These are phyloP conservation scores for Mayamaea pseudoterrestris DNA, from an alignment of 108 stramenopile genomes.

Conservation along the genomic window DNA sequence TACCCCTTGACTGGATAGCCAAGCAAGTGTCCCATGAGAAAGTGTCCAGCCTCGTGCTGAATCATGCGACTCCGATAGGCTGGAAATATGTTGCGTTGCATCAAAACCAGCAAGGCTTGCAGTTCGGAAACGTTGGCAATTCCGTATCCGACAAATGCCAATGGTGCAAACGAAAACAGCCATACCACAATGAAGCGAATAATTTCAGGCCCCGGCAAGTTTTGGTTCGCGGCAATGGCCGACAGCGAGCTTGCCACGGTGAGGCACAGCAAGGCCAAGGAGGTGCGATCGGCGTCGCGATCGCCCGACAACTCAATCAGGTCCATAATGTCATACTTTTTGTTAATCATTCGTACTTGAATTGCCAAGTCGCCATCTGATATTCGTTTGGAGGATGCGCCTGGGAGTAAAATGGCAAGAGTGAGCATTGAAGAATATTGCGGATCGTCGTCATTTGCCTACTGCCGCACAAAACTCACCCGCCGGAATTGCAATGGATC, in stretches of 20 bases:
- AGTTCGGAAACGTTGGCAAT: slow-evolving; percentile 57
- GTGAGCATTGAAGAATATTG: too few species aligned
- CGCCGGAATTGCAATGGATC: too few species aligned
- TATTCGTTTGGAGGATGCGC: slow-evolving; percentile 44
- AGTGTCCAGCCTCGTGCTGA: slow-evolving; percentile 83
- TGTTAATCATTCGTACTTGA: slow-evolving; percentile 63
- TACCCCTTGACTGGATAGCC: slow-evolving; percentile 64
- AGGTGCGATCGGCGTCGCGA: slow-evolving; percentile 65
- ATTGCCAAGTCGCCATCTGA: slow-evolving; percentile 79
- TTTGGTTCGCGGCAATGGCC: slow-evolving; percentile 52
- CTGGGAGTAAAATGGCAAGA: too few species aligned
- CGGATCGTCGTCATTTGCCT: too few species aligned
- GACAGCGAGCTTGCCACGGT: slow-evolving; percentile 40
- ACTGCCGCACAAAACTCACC: too few species aligned
- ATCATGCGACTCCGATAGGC: slow-evolving; percentile 66
- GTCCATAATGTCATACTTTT: slow-evolving; percentile 63
- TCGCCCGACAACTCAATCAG: slow-evolving; percentile 75
- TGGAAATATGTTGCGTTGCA: slow-evolving; percentile 66
- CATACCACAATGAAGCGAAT: slow-evolving; percentile 64
- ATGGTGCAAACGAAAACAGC: slow-evolving; percentile 60
- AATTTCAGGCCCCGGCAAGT: slow-evolving; percentile 62
- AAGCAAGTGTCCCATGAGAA: slow-evolving; percentile 61
- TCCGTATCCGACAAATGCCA: slow-evolving; percentile 69
- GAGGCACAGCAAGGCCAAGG: slow-evolving; percentile 44
- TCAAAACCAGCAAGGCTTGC: slow-evolving; percentile 38